These are phyloP conservation scores for Magnaporthiopsis poae DNA, from an alignment of 2,329 filamentous ascomycete species.

Conservation along the genomic window DNA sequence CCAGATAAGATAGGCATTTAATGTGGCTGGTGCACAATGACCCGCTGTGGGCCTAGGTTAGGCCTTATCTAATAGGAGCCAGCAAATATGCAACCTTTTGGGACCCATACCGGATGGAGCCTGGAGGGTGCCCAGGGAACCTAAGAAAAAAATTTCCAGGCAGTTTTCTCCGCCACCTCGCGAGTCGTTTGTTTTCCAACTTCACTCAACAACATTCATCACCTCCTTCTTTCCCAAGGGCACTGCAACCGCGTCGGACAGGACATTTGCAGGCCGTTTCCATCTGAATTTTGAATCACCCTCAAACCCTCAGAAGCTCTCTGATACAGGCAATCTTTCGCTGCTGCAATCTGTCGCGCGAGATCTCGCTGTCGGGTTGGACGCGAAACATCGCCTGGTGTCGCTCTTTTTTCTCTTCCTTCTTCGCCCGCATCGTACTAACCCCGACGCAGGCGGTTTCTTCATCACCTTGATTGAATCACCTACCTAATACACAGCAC, in stretches of 20 bases:
- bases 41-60: neutral
- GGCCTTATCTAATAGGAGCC: neutral
- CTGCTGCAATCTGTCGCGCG: neutral
- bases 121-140: neutral
- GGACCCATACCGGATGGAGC: neutral
- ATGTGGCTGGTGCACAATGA: neutral
- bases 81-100: neutral
- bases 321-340: neutral
- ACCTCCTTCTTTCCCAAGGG: neutral
- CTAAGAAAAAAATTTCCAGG: neutral
- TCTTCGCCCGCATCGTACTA: neutral
- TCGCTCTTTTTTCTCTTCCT: neutral
- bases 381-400: neutral
- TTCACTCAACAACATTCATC: neutral
- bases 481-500: constrained; percentile 13
- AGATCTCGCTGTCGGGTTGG: neutral
- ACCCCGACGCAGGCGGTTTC: neutral
- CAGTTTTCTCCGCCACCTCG: neutral
- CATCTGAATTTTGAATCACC: neutral
- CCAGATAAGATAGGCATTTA: neutral
- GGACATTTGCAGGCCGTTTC: neutral
- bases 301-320: neutral
- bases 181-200: neutral
- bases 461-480: neutral
- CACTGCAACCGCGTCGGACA: neutral